Evolutionary conservation across 2,329 filamentous ascomycete species (phyloP), one percentile per base, ranked within the genome.

Genomic region (Fusarium brevicatenulatum): DNA sequence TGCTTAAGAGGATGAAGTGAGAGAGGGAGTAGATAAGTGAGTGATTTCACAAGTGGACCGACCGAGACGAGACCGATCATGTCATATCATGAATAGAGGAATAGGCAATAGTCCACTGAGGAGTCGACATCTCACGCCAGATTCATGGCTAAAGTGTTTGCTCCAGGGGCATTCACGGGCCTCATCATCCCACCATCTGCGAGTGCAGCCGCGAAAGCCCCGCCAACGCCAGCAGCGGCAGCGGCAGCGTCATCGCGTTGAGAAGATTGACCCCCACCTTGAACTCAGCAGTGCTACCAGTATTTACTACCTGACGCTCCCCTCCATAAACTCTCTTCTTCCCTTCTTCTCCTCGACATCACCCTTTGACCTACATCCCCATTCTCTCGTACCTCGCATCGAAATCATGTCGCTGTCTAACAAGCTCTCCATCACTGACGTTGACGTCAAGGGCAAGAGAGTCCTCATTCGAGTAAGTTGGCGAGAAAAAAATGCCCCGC

Each of bases 381-480:
- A 42, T 59, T 23, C 32, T 43, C 34, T 55, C 32, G 28, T 25
- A 30, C 55, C 32, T 53, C 44, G 52, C 56, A 46, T 64, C 61
- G 68, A 74, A 81, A 91, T 80, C 70, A 99, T 99, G 96, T 98
- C 96, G 91, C 94, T 99, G 83, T 93, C 95, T 80, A 98, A 91
- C 91, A 99, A 99, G 90, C 93, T 99, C 80, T 93, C 95, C 78
- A 98, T 99, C 85, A 93, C 91, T 77, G 95, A 99, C 82, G 92
- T 97, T 81, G 95, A 99, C 86, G 89, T 99, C 85, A 97, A 97
- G 91, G 95, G 89, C 90, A 99, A 99, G 91, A 91, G 95, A 80
- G 96, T 98, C 85, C 90, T 99, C 80, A 98, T 99, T 84, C 93
- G 96, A 81, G 96, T 97, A 89, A 84, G 93, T 69, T 5, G 28